A percentile compares a stretch with the other conserved stretches of the same genome.
phyloP scores from a whole-genome alignment of 2,329 filamentous ascomycete genomes.

The Tothia fuscella region DNA sequence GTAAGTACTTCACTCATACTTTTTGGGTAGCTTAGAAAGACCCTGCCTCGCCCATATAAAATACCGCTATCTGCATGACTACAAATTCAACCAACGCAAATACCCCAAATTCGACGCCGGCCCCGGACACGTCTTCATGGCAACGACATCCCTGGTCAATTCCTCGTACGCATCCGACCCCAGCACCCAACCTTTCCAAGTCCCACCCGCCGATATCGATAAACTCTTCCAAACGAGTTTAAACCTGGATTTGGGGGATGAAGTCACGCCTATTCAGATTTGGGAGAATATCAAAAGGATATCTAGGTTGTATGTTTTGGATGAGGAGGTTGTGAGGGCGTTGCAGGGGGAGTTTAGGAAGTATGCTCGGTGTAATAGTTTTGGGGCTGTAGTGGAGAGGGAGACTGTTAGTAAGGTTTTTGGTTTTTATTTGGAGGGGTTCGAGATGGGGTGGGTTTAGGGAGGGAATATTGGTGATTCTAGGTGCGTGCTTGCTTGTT shows the following conservation, averaged over 20 bases:
- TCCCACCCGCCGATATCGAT: not conserved
- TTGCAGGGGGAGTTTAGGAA: conserved; percentile 3
- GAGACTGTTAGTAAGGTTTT: too few relatives aligned
- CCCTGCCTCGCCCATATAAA: conserved; percentile 3
- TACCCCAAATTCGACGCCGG: not conserved
- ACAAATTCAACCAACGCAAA: not conserved
- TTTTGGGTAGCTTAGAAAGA: conserved; percentile 1
- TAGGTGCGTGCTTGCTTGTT: too few relatives aligned
- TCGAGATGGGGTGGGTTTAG: too few relatives aligned
- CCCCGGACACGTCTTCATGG: not conserved
- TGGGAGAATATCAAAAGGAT: conserved; percentile 7
- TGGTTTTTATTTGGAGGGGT: too few relatives aligned
- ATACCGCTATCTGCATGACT: not conserved
- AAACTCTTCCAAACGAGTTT: conserved; percentile 4
- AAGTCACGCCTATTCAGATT: conserved; percentile 8
- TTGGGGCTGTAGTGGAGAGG: conserved; percentile 1
- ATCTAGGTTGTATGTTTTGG: not conserved
- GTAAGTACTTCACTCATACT: not conserved
- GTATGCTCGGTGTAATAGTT: conserved; percentile 6
- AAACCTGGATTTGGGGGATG: conserved; percentile 1
- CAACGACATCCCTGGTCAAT: not conserved
- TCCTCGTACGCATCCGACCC: not conserved
- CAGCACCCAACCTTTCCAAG: not conserved
- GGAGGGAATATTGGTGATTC: too few relatives aligned
- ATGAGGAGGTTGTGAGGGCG: not conserved